Base-by-base conservation (phyloP, 805 yeast genomes). In the Kodamaea laetipori region DNA sequence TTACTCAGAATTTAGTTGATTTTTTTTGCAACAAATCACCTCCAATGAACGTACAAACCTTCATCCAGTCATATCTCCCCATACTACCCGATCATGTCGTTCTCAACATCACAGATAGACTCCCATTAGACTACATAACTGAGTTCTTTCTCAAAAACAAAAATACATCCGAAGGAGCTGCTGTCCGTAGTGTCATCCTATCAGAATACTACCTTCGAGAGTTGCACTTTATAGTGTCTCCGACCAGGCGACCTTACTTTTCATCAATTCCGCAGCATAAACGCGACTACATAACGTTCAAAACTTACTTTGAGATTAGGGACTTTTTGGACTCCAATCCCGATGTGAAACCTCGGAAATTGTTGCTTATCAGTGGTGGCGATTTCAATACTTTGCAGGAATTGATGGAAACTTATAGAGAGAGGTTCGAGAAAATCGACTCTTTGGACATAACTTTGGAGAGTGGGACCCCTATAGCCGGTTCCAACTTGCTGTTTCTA, bases 161-260 rank as follows among this genome's bases (percentile, higher is more conserved):
- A 18, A 16, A 28, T 7, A 13, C 37, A 12, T 45, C 46, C 32
- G 44, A 53, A 39, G 31, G 44, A 1, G 46, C 43, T 32, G 26
- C 15, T 13, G 44, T 66, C 4, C 54, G 69, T 33, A 38, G 41
- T 3, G 38, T 59, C 17, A 51, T 68, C 23, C 50, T 62, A 11
- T 53, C 57, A 4, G 53, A 53, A 12, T 64, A 54, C 35, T 69
- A 55, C 51, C 26, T 51, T 39, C 55, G 56, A 34, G 72, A 68
- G 30, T 18, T 68, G 6, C 72, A 67, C 42, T 60, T 67, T 19
- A 50, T 64, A 2, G 48, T 68, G 8, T 51, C 64, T 7, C 72
- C 73, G 2, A 53, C 63, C 1, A 52, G 51, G 13, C 43, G 64
- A 9, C 66, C 63, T 2, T 49, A 46, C 25, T 42, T 35, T 16